phyloP scores from a whole-genome alignment of 768 basidiomycete species.

The Termitomyces sp. region DNA sequence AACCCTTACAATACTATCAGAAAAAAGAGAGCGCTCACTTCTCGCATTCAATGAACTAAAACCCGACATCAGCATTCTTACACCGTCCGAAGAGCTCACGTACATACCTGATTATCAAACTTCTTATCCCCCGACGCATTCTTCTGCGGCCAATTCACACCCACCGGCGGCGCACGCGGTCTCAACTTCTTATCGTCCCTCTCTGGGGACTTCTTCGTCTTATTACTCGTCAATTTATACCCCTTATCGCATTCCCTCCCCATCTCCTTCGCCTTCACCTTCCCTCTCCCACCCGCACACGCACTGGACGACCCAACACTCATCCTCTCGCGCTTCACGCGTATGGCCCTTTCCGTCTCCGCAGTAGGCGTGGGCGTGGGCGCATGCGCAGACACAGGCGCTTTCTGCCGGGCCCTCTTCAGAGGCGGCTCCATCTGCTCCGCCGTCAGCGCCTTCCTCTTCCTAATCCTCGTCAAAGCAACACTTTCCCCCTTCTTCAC shows the following conservation, averaged over 20 bases:
- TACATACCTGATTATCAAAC: conserved; percentile 26
- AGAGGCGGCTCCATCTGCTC: conserved; percentile 22
- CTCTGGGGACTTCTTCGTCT: conserved; percentile 5
- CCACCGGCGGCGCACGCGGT: conserved; percentile 1
- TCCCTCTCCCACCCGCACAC: not conserved
- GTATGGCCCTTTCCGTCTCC: not conserved
- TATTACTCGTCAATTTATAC: not conserved
- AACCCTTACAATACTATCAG: not conserved
- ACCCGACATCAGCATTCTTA: conserved; percentile 13
- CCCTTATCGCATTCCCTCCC: not conserved
- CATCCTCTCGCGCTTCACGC: not conserved
- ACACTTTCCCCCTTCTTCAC: conserved; percentile 13
- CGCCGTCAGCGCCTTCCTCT: conserved; percentile 19
- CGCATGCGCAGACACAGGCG: not conserved
- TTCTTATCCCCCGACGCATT: conserved; percentile 13
- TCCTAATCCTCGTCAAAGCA: conserved; percentile 28
- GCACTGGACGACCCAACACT: not conserved
- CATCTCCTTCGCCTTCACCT: conserved; percentile 9
- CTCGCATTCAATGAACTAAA: conserved; percentile 9
- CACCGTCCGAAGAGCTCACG: not conserved
- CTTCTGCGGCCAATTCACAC: conserved; percentile 22
- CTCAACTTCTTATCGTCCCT: conserved; percentile 7
- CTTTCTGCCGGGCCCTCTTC: conserved; percentile 21
- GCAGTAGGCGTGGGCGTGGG: too few relatives aligned
- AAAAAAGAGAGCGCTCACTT: conserved; percentile 5